Base-by-base conservation (phyloP, 2,329 filamentous ascomycete species). In the Ophiostoma tasmaniense region DNA sequence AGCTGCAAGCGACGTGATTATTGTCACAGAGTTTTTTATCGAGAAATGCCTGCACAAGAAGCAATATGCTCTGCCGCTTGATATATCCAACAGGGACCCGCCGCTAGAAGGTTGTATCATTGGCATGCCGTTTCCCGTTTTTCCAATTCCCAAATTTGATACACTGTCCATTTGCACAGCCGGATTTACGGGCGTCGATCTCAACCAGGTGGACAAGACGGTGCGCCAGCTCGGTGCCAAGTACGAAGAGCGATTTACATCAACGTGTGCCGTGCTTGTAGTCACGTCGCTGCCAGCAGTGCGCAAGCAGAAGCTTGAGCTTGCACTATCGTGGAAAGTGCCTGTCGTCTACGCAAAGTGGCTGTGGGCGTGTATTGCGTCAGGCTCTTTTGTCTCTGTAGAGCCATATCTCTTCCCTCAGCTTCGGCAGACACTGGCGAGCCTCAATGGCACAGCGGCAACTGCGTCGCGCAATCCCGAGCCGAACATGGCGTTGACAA, bases 11-110 rank as follows among this genome's bases (percentile, higher is more conserved):
- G 80, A 77, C 35, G 75, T 85, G 8, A 76, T 82, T 66, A 76
- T 85, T 61, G 88, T 96, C 39, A 98, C 93, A 13, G 93, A 97
- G 76, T 96, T 95, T 83, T 99, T 94, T 85, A 84, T 99, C 67
- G 95, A 99, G 79, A 87, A 88, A 65, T 98, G 94, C 76, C 81
- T 99, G 52, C 88, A 93, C 76, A 86, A 87, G 72, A 95, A 91
- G 77, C 81, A 80, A 33, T 85, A 94, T 73, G 82, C 92, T 64
- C 81, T 90, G 37, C 92, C 93, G 5, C 80, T 82, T 66, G 82
- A 86, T 3, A 88, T 94, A 0, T 35, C 69, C 8, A 45, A 39
- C 28, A 35, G 33, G 11, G 20, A 33, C 22, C 39, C 64, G 14
- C 69, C 65, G 6, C 30, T 39, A 25, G 80, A 82, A 67, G 82